These are phyloP conservation scores for Kalanchoe fedtschenkoi DNA, from an alignment of 164 flowering plant genomes.

Conservation along the genomic window DNA sequence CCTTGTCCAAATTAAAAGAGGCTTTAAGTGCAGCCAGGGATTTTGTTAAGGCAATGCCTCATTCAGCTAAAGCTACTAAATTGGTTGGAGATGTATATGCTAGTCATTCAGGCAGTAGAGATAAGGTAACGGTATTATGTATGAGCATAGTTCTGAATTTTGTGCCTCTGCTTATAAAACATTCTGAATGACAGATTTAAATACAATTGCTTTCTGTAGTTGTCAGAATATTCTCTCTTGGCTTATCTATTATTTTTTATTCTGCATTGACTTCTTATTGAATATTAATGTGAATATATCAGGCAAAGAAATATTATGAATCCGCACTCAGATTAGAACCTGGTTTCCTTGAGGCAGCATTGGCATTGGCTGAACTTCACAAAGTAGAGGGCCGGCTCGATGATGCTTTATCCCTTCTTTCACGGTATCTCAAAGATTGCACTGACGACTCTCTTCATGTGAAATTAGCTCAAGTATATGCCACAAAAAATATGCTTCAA, in stretches of 20 bases:
- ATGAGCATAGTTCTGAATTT: background rate
- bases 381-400: conserved; percentile 76
- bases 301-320: conserved; percentile 95
- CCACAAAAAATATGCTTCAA: conserved; percentile 77
- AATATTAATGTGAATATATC: conserved; percentile 8
- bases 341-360: conserved; percentile 91
- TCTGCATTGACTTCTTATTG: background rate
- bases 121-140: conserved; percentile 49
- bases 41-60: conserved; percentile 97
- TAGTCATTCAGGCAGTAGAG: conserved; percentile 68
- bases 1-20: conserved; percentile 75
- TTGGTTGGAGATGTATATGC: conserved; percentile 98
- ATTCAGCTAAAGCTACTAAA: conserved; percentile 86
- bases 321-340: conserved; percentile 94
- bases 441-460: conserved; percentile 92
- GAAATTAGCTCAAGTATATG: conserved; percentile 89
- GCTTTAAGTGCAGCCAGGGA: conserved; percentile 83
- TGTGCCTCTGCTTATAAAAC: too few relatives aligned
- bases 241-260: background rate
- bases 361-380: conserved; percentile 94
- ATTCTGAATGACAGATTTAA: background rate
- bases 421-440: conserved; percentile 83
- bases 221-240: background rate
- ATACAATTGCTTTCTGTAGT: background rate
- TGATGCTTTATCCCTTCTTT: conserved; percentile 80